phyloP scores from a whole-genome alignment of 2,329 filamentous ascomycete species.

The Ilyonectria sp. region DNA sequence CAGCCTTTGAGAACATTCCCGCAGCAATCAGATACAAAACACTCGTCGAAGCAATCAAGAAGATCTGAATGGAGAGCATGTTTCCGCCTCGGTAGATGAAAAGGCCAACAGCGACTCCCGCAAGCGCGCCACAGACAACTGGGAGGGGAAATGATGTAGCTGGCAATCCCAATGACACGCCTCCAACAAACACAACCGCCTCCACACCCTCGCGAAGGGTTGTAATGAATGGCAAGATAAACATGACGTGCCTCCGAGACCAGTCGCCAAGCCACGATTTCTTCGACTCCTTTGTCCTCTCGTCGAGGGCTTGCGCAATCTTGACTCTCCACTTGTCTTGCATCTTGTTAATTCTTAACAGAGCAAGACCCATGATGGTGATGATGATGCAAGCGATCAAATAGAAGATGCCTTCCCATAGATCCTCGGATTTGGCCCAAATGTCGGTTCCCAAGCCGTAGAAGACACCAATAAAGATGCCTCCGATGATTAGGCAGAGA shows the following conservation, averaged over 20 bases:
- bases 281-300: constrained; percentile 61
- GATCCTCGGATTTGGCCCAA: constrained; percentile 75
- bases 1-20: constrained; percentile 81
- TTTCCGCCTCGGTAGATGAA: constrained; percentile 72
- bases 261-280: constrained; percentile 62
- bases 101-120: constrained; percentile 75
- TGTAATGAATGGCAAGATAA: constrained; percentile 83
- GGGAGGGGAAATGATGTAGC: constrained; percentile 80
- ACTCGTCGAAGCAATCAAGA: constrained; percentile 84
- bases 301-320: constrained; percentile 74
- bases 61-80: constrained; percentile 68
- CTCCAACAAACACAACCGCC: constrained; percentile 84
- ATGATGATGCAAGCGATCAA: constrained; percentile 80
- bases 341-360: constrained; percentile 82
- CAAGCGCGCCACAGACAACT: constrained; percentile 75
- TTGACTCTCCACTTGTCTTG: constrained; percentile 85
- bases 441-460: constrained; percentile 75
- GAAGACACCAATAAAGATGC: constrained; percentile 77
- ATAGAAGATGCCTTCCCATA: constrained; percentile 82
- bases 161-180: constrained; percentile 78
- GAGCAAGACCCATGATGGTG: constrained; percentile 78
- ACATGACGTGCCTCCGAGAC: constrained; percentile 82
- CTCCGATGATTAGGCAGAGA: constrained; percentile 74
- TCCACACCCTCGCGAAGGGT: constrained; percentile 84
- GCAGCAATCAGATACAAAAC: constrained; percentile 87